These are phyloP conservation scores for Aspergillus neoniger DNA, from an alignment of 2,329 filamentous ascomycete species.

Conservation along the genomic window DNA sequence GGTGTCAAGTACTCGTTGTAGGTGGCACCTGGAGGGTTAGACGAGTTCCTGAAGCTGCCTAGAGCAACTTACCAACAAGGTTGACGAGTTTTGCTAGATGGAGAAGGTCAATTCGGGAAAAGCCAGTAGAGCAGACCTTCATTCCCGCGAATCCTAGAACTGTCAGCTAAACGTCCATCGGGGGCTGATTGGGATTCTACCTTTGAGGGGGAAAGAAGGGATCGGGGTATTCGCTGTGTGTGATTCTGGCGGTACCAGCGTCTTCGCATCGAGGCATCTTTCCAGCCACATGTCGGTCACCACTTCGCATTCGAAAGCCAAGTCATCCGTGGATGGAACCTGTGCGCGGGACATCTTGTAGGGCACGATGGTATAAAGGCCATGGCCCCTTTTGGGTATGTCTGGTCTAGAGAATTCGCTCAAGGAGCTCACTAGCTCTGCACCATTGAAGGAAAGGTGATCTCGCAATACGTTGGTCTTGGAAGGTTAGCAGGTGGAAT, in stretches of 20 bases:
- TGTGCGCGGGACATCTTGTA: conserved; percentile 37
- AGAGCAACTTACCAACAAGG: conserved; percentile 60
- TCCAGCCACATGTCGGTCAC: conserved; percentile 96
- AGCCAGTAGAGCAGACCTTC: conserved; percentile 76
- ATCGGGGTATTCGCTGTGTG: conserved; percentile 80
- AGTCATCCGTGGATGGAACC: conserved; percentile 42
- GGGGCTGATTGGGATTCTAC: conserved; percentile 29
- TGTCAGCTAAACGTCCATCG: conserved; percentile 18
- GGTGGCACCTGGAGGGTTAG: conserved; percentile 58
- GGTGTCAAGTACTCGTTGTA: conserved; percentile 78
- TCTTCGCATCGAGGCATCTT: conserved; percentile 76
- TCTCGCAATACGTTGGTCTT: conserved; percentile 42
- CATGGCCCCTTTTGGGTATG: conserved; percentile 36
- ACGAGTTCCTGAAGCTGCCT: neutral
- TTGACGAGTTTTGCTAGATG: conserved; percentile 77
- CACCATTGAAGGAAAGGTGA: conserved; percentile 46
- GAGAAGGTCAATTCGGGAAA: conserved; percentile 78
- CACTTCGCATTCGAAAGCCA: conserved; percentile 47
- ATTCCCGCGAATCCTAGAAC: conserved; percentile 64
- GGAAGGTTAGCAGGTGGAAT: conserved; percentile 14
- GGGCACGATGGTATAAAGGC: conserved; percentile 44
- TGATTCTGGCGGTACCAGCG: conserved; percentile 66
- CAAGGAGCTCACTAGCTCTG: conserved; percentile 38
- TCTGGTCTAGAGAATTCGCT: conserved; percentile 37
- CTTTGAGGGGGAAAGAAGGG: conserved; percentile 65